Base-by-base conservation (phyloP, 257 asterid species). In the Euphrasia confusa region DNA sequence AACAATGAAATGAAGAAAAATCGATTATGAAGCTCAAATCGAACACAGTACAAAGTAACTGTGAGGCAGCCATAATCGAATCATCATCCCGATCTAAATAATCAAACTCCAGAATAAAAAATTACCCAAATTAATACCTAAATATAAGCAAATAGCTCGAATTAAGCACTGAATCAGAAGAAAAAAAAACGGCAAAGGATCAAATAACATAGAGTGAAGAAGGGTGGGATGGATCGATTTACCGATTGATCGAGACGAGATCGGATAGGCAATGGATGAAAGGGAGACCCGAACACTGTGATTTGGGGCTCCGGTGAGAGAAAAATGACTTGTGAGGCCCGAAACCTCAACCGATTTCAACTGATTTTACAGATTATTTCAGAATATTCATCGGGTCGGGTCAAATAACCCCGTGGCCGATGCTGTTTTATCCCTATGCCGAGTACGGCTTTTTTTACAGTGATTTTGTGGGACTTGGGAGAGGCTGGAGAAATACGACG, bases 221-320 rank as follows among this genome's bases (percentile, higher is more conserved):
- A 64, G 48, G 40, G 6, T 35, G 26, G 39, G 57, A 57, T 18
- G 26, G 18, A 40, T 4, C 47, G 28, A 58, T 50, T 64, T 50
- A 71, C 71, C 67, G 66, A 71, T 50, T 65, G 67, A 70, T 65
- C 42, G 67, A 56, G 52, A 21, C 56, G 63, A 66, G 63, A 54
- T 66, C 69, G 57, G 57, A 56, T 14, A 27, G 35, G 49, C 26
- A 58, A 42, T 9, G 45, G 13, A 45, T 62, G 54, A 21, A 42
- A 12, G 15, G 57, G 17, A 27, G 6, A 32, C 39, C 21, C 56
- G 56, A 4, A 7, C 56, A 18, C 56, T 50, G 54, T 12, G 10
- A n/a, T 14, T 13, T 21, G 24, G 61, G 61, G 61, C 60, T 64
- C 66, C 60, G 45, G 12, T 49, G 60, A 2, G 64, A 37, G 57